phyloP scores from a whole-genome alignment of 306 rosid species.

The Sechiopsis laciniata region DNA sequence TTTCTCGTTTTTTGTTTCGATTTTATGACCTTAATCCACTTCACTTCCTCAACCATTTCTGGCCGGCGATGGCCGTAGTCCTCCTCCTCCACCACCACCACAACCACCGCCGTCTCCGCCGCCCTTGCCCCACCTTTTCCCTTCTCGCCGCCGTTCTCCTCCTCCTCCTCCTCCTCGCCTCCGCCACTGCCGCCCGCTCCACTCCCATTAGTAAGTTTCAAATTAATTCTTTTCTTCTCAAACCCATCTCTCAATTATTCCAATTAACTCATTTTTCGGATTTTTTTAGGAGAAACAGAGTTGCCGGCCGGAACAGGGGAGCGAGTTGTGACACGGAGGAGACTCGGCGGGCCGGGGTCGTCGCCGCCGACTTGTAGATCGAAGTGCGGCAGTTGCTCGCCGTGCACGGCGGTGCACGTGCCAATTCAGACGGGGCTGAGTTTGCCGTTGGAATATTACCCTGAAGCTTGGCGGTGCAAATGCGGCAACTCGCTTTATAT shows the following conservation, averaged over 20 bases:
- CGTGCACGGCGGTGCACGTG: constrained; percentile 76
- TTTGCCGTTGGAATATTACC: constrained; percentile 77
- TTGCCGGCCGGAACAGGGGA: constrained; percentile 9
- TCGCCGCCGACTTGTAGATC: constrained; percentile 77
- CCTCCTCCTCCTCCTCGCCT: background rate
- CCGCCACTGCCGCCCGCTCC: constrained; percentile 16
- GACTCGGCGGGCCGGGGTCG: constrained; percentile 58
- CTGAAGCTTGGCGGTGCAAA: constrained; percentile 99
- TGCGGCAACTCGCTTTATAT: constrained; percentile 74
- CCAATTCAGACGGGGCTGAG: constrained; percentile 74
- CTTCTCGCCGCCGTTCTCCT: background rate
- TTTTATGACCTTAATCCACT: constrained; percentile 10
- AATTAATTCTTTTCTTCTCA: background rate
- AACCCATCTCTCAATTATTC: constrained; percentile 4
- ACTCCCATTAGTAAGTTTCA: background rate
- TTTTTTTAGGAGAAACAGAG: constrained; percentile 8
- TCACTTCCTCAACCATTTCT: background rate
- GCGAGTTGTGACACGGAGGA: constrained; percentile 32
- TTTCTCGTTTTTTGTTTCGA: constrained; percentile 10
- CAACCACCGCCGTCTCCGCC: background rate
- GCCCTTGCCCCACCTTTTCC: background rate
- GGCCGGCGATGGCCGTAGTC: constrained; percentile 22
- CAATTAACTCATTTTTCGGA: background rate
- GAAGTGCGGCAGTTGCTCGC: constrained; percentile 81
- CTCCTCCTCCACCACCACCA: background rate